Percentiles rank a stretch among this genome's conserved stretches.
phyloP scores from a whole-genome alignment of 2,329 filamentous ascomycete species.

The Pseudocercospora crystallina region DNA sequence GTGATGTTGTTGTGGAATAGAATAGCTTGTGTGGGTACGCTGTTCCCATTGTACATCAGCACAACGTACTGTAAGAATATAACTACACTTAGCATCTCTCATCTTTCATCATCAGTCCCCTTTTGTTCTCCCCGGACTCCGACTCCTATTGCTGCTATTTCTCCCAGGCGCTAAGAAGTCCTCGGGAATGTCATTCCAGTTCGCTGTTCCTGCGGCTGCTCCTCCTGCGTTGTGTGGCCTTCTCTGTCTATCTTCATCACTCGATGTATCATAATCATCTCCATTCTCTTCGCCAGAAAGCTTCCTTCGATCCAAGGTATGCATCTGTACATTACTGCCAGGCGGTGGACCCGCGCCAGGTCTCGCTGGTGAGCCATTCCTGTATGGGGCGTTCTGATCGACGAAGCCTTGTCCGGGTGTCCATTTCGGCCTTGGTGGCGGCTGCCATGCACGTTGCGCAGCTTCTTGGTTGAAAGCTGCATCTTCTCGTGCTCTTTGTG shows the following conservation, averaged over 20 bases:
- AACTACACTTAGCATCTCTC: conserved; percentile 1
- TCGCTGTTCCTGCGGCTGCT: conserved; percentile 31
- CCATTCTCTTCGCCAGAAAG: conserved; percentile 29
- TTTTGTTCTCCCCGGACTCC: conserved; percentile 32
- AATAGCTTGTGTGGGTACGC: no score
- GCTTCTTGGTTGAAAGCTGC: conserved; percentile 16
- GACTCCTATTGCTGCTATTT: conserved; percentile 26
- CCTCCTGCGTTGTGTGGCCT: conserved; percentile 1
- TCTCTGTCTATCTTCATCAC: conserved; percentile 25
- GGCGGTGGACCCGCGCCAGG: background rate
- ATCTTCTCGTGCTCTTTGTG: conserved; percentile 36
- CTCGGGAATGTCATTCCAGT: conserved; percentile 53
- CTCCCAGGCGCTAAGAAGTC: conserved; percentile 40
- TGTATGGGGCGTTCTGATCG: conserved; percentile 27
- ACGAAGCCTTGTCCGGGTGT: conserved; percentile 37
- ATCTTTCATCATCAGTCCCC: conserved; percentile 25
- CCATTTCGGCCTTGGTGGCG: conserved; percentile 24
- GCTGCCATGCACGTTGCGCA: conserved; percentile 14
- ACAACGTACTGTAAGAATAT: background rate
- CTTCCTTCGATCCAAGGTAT: conserved; percentile 39
- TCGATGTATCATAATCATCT: conserved; percentile 34
- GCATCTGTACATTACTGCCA: conserved; percentile 40
- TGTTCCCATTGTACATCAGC: background rate
- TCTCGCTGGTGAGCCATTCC: conserved; percentile 8
- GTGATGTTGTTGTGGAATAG: no score